These are phyloP conservation scores for Pinus taeda DNA, from an alignment of 75 land plant genomes.

Conservation along the genomic window DNA sequence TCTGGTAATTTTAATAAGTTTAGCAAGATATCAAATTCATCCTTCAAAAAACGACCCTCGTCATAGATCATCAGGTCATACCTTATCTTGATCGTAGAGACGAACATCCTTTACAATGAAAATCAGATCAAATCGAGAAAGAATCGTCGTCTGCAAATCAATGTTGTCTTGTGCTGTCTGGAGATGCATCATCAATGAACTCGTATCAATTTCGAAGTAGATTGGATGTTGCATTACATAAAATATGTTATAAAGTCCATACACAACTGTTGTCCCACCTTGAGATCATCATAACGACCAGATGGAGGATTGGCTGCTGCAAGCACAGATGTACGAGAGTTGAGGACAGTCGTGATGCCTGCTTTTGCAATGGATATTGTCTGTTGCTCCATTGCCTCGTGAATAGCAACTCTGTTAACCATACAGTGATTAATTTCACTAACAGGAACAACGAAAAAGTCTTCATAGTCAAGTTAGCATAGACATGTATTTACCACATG, in stretches of 20 bases:
- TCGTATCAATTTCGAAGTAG: not conserved
- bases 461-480: no score
- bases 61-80: slow-evolving; percentile 20
- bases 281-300: slow-evolving; percentile 98
- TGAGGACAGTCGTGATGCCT: slow-evolving; percentile 97
- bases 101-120: slow-evolving; percentile 96
- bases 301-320: slow-evolving; percentile 99
- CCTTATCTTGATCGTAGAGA: slow-evolving; percentile 87
- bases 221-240: not conserved
- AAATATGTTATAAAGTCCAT: not conserved
- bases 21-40: not conserved
- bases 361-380: slow-evolving; percentile 99
- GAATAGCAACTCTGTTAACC: slow-evolving; percentile 86
- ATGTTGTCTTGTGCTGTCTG: slow-evolving; percentile 99
- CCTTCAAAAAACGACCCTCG: not conserved
- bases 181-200: not conserved
- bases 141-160: slow-evolving; percentile 96
- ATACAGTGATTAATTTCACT: not conserved
- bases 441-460: no score
- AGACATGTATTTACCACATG: no score
- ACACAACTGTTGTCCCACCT: slow-evolving; percentile 41
- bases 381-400: slow-evolving; percentile 99
- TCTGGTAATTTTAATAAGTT: not conserved
- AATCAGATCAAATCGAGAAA: slow-evolving; percentile 96
- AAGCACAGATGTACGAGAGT: slow-evolving; percentile 95